Evolutionary conservation across 2,329 filamentous ascomycete species (phyloP).

Genomic region (Cytospora chrysosperma): DNA sequence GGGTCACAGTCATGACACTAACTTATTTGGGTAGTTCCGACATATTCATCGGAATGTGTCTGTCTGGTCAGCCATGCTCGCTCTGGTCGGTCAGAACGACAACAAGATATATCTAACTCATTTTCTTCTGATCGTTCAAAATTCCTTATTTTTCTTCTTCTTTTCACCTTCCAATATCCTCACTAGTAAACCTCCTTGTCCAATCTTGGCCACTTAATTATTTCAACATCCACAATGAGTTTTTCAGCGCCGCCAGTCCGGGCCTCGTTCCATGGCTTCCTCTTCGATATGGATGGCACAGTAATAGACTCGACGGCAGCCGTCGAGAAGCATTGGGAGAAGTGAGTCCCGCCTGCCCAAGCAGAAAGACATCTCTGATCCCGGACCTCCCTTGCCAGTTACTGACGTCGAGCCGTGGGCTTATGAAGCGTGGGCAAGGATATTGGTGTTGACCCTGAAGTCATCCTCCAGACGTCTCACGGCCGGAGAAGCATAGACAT

Average conservation of each 20-base stretch:
- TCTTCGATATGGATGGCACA: constrained; percentile 80
- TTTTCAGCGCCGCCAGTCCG: constrained; percentile 46
- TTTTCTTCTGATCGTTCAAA: not conserved
- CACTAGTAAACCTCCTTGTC: not conserved
- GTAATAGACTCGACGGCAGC: constrained; percentile 80
- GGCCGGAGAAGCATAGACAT: constrained; percentile 87
- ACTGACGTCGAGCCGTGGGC: constrained; percentile 4
- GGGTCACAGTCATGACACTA: not conserved
- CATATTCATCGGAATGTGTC: not conserved
- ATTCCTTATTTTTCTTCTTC: not conserved
- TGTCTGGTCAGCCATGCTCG: constrained; percentile 3
- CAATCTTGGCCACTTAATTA: not conserved
- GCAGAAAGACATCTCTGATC: not conserved
- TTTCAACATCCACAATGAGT: constrained; percentile 23
- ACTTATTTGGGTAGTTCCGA: constrained; percentile 18
- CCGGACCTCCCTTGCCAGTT: not conserved
- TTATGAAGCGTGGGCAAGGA: constrained; percentile 68
- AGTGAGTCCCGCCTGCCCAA: constrained; percentile 43
- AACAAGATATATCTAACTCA: not conserved
- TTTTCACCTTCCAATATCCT: no score
- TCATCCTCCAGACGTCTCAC: constrained; percentile 88
- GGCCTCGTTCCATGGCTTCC: constrained; percentile 53
- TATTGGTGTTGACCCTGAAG: constrained; percentile 78
- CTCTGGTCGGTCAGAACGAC: not conserved
- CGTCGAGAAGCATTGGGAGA: constrained; percentile 75